phyloP scores from a whole-genome alignment of 139 green algal genomes.

The Chlorella vulgaris region DNA sequence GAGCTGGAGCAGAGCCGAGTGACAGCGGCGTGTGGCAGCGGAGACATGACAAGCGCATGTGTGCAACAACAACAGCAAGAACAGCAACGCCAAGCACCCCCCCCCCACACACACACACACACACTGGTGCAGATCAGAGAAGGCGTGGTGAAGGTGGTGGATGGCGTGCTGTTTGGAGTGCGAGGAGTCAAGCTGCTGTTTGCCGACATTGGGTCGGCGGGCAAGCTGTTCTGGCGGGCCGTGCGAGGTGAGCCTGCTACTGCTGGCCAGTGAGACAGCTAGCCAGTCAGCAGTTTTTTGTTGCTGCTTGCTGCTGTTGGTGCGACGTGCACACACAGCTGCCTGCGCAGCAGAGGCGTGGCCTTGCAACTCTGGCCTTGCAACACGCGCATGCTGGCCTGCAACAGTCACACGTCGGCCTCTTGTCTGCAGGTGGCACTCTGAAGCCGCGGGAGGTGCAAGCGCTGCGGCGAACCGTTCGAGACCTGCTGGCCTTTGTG shows the following conservation, averaged over 20 bases:
- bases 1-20: no score
- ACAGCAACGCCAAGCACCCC: background rate
- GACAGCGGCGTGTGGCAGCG: background rate
- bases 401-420: no score
- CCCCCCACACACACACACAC: background rate
- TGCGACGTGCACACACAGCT: no score
- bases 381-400: no score
- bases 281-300: no score
- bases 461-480: slow-evolving; percentile 87
- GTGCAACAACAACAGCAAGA: background rate
- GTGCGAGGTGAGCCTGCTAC: slow-evolving; percentile 41
- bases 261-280: no score
- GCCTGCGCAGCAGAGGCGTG: no score
- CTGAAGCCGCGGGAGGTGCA: slow-evolving; percentile 92
- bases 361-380: no score
- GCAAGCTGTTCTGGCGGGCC: slow-evolving; percentile 77
- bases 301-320: no score
- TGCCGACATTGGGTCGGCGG: slow-evolving; percentile 65
- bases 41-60: background rate
- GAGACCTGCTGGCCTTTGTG: slow-evolving; percentile 93
- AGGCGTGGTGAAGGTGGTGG: slow-evolving; percentile 52
- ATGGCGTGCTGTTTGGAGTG: slow-evolving; percentile 83
- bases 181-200: slow-evolving; percentile 83
- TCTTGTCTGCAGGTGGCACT: slow-evolving; percentile 67
- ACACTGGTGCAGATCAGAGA: slow-evolving; percentile 70